Base-by-base conservation (phyloP, 192 early-diverging fungal genomes). In the Linnemannia elongata region DNA sequence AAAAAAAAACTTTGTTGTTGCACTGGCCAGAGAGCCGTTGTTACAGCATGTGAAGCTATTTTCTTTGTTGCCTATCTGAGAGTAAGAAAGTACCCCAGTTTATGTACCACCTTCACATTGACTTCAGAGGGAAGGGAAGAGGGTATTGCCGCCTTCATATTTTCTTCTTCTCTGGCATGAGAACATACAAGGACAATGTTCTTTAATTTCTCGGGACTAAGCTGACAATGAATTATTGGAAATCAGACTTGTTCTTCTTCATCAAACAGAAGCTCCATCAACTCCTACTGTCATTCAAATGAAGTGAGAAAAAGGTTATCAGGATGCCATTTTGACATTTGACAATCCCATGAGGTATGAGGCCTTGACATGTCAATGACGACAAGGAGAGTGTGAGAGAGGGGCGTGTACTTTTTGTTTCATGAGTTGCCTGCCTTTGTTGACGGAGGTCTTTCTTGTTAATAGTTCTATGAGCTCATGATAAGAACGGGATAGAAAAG, bases 171-270 rank as follows among this genome's bases (percentile, higher is more conserved):
- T 27, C 33, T 30, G 60, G 15, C 60, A 66, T 30, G 30, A 9
- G 60, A 66, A 66, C 55, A 60, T 60, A 4, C 12, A 66, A 66
- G 30, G 24, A 52, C 17, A 5, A 52, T 52, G 49, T 52, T 22
- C 12, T 66, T 66, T 66, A 30, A 27, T 30, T 33, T 66, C 60
- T 33, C 12, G 30, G 60, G 9, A 33, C 60, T 8, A 66, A 33
- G 27, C 60, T 66, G 60, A 66, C 60, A 66, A 66, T 66, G 60
- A 66, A 66, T 66, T 66, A 66, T 33, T 15, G 24, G 57, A n/a
- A 5, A 30, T 9, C 57, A n/a, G n/a, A 13, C 2, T 27, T 12
- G 30, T 10, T 24, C 27, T 10, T 24, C 27, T 60, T 63, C 30
- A 33, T n/a, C 27, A 12, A 66, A 27, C n/a, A 66, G 13, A 66